Base-by-base conservation (phyloP, 1,139 yeast species). In the Saccharomyces hybrid region DNA sequence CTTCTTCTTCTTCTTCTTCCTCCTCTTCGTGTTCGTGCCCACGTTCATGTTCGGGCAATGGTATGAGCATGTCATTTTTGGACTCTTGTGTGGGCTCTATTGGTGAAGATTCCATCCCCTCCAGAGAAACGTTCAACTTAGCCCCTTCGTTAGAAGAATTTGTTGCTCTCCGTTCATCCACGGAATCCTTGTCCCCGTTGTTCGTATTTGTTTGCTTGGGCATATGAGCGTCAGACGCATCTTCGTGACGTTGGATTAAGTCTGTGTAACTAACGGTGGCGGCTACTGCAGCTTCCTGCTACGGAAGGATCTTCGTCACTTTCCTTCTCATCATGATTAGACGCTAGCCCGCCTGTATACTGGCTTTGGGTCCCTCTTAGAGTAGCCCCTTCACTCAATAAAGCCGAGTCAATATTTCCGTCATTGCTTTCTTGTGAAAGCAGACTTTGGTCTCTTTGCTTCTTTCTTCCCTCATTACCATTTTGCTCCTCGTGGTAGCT, bases 261-360 rank as follows among this genome's bases (percentile, higher is more conserved):
- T 59, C 62, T 44, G 56, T 58, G 53, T 62, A 61, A 12, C 56
- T 59, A 27, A 64, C 64, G n/a, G 61, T 57, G n/a, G 60, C 62
- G 12, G 60, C 63, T 2, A 63, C 62, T 2, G 57, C 59, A 12
- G 61, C 64, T 11, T 52, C 55, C 55, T 6, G 56, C 60, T 12
- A 32, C 53, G n/a, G 59, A 50, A 9, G 50, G 53, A 48, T 56
- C 52, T 7, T 51, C 65, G 60, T 54, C 66, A 53, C 53, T 49
- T 14, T 58, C 58, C n/a, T 54, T 44, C 56, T 51, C 56, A 52
- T 53, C 48, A n/a, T 51, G 44, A 16, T 38, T 38, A 38, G 44
- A 38, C 44, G 24, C 4, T 24, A 12, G 44, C 19, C 24, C 26
- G 44, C 44, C 19, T 38, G 9, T 12, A 11, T 38, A 38, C 12